Conservation (phyloP, 345 rosid genomes). For the Diplotaxis tenuifolia region DNA sequence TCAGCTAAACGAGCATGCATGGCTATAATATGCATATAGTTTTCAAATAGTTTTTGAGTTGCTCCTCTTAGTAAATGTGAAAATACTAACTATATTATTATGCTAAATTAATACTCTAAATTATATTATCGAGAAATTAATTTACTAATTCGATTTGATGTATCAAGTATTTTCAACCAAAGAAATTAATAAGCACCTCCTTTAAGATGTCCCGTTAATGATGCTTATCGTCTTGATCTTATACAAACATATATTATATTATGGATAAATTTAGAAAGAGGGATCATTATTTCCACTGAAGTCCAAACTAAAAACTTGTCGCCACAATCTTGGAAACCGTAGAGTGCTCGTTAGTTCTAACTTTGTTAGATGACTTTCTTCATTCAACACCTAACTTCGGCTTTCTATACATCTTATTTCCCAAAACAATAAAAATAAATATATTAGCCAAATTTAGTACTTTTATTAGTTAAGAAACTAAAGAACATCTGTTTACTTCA, state of each 20-base stretch:
- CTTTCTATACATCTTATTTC: not conserved
- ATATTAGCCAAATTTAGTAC: conserved; percentile 17
- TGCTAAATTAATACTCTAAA: not conserved
- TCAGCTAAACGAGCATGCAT: conserved; percentile 11
- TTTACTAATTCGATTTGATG: not conserved
- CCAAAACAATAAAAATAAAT: not conserved
- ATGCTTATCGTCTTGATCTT: not conserved
- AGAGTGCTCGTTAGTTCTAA: conserved; percentile 7
- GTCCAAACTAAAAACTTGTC: conserved; percentile 15
- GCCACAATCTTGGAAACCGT: conserved; percentile 13
- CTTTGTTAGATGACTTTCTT: not conserved
- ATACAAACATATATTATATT: not conserved
- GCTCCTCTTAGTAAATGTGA: too few species aligned
- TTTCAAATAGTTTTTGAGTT: not conserved
- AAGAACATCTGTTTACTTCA: conserved; percentile 28
- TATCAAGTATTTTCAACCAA: too few species aligned
- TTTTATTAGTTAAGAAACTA: conserved; percentile 23
- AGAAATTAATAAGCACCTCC: too few species aligned
- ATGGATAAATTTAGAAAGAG: not conserved
- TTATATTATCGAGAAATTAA: not conserved
- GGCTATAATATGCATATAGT: not conserved
- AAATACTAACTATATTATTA: too few species aligned
- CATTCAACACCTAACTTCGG: not conserved
- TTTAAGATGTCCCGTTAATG: too few species aligned
- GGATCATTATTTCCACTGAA: not conserved